These are phyloP conservation scores for Mikania micrantha DNA, from an alignment of 129 eudicot species.

Conservation along the genomic window DNA sequence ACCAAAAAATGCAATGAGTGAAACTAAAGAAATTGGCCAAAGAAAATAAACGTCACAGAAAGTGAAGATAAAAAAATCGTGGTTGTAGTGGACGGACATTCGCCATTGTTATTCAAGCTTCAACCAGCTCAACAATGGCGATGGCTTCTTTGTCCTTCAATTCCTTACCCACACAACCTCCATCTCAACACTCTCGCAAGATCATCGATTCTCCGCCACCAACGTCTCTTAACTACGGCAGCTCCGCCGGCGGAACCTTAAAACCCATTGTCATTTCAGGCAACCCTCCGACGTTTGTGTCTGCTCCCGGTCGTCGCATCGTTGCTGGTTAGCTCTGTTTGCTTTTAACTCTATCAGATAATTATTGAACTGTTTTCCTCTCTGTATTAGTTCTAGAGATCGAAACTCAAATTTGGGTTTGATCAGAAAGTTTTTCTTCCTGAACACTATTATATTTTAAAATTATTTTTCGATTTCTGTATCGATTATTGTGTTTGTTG, in stretches of 20 bases:
- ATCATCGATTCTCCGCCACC: slow-evolving; percentile 8
- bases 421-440: not conserved
- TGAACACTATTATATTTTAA: not conserved
- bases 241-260: slow-evolving; percentile 22
- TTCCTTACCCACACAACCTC: slow-evolving; percentile 39
- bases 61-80: slow-evolving; percentile 21
- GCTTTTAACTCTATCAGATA: not conserved
- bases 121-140: slow-evolving; percentile 18
- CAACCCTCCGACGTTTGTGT: slow-evolving; percentile 77
- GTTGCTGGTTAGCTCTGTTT: slow-evolving; percentile 55
- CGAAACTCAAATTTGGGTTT: not conserved
- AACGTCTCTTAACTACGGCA: slow-evolving; percentile 12
- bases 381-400: not conserved
- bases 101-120: slow-evolving; percentile 22
- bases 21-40: slow-evolving; percentile 3
- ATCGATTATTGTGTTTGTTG: not conserved
- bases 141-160: slow-evolving; percentile 47
- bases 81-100: slow-evolving; percentile 5
- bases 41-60: not conserved
- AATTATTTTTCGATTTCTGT: not conserved
- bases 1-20: not conserved
- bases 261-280: slow-evolving; percentile 69
- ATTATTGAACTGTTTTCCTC: not conserved
- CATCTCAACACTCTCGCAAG: slow-evolving; percentile 32
- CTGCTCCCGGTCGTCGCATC: slow-evolving; percentile 93